Base-by-base conservation (phyloP, 169 alveolate species). In the Cytauxzoon felis region DNA sequence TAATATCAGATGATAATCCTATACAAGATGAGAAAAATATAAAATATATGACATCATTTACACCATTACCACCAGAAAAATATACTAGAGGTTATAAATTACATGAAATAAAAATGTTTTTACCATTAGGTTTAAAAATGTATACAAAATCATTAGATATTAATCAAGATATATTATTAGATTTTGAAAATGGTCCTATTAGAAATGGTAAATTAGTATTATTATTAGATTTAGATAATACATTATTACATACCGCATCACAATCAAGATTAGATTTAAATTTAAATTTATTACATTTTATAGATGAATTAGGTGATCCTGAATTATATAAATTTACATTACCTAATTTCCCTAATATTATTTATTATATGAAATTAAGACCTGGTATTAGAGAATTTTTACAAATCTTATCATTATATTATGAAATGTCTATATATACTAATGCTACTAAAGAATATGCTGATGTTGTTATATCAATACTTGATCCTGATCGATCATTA, bases 391-490 rank as follows among this genome's bases (percentile, higher is more conserved):
- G 95, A 38, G 93, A 88, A 18, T 92, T 92, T 58, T 68, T 92
- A 53, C 90, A 81, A 41, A 84, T 88, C 3, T 76, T 92, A 26
- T 81, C 94, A 21, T 90, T 92, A 38, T 92, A 88, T 78, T 92
- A 91, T 75, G 95, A 91, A 43, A 58, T 92, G 81, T 84, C 95
- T 27, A 87, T 92, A 9, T 91, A 91, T 80, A 92, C 97, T 4
- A 91, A 92, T 68, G 97, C 96, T 29, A 92, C 96, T 9, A 90
- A 91, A 80, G 97, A 92, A 66, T 92, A 92, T 53, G 97, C 97
- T 9, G 96, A 92, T 80, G 93, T 92, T 13, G 96, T 92, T 19
- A 81, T 91, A 30, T 88, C 96, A 16, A 92, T 92, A 11, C 56
- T 92, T 49, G 97, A 92, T 76, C 96, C 96, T 0, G 93, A 90